Evolutionary conservation across 2,329 filamentous ascomycete genomes (phyloP).

Genomic region (Fonsecaea pugnacius): DNA sequence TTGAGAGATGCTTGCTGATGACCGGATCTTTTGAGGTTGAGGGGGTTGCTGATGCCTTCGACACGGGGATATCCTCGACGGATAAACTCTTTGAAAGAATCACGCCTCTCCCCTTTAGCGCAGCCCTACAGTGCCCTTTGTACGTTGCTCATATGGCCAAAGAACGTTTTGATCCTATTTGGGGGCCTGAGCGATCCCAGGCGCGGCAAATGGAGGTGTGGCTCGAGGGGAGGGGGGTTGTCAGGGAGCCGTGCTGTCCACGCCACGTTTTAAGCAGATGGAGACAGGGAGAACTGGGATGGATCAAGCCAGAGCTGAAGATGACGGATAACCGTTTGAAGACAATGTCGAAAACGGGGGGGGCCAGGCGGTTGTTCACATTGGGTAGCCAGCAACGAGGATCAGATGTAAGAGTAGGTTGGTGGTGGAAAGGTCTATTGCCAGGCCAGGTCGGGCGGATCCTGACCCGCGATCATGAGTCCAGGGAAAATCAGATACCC

Average conservation of each 20-base stretch:
- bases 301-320: slow-evolving; percentile 13
- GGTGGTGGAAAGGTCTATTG: slow-evolving; percentile 15
- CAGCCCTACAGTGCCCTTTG: slow-evolving; percentile 25
- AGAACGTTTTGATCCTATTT: slow-evolving; percentile 26
- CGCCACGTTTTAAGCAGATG: slow-evolving; percentile 19
- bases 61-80: slow-evolving; percentile 24
- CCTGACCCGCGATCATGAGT: slow-evolving; percentile 26
- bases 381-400: slow-evolving; percentile 20
- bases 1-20: slow-evolving; percentile 25
- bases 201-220: slow-evolving; percentile 22
- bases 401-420: slow-evolving; percentile 11
- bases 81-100: slow-evolving; percentile 28
- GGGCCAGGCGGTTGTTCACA: slow-evolving; percentile 25
- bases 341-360: slow-evolving; percentile 12
- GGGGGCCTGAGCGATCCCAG: slow-evolving; percentile 25
- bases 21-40: slow-evolving; percentile 21
- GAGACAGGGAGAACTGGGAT: slow-evolving; percentile 13
- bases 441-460: slow-evolving; percentile 18
- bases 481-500: slow-evolving; percentile 8
- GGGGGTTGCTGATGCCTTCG: slow-evolving; percentile 24
- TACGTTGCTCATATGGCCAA: slow-evolving; percentile 19
- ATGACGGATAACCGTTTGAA: slow-evolving; percentile 21
- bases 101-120: slow-evolving; percentile 19
- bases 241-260: slow-evolving; percentile 4
- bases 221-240: slow-evolving; percentile 14